Base-by-base conservation (phyloP, 2,329 filamentous ascomycete species). In the Trichoderma guizhouense region DNA sequence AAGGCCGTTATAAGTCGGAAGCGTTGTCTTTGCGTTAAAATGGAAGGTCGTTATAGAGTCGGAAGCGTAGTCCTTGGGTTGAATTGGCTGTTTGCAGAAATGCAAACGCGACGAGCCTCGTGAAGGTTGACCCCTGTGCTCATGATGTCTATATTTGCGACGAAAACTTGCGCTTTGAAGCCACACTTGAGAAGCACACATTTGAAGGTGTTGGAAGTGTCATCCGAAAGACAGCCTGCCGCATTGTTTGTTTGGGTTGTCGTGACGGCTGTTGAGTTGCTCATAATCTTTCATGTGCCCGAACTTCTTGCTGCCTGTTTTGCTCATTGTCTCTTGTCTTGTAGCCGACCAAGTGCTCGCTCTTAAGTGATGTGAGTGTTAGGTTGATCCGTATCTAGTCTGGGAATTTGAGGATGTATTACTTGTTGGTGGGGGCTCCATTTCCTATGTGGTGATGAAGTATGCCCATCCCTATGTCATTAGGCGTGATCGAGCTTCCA, bases 51-150 rank as follows among this genome's bases (percentile, higher is more conserved):
- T 1, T 4, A 43, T 8, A 18, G 36, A 43, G 15, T 43, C 39
- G 39, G 15, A 18, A 43, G 39, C 3, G 7, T 9, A n/a, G 39
- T 43, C 18, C 7, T 32, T 34, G 32, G 32, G 14, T 7, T 15
- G 14, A 15, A 39, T 18, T 39, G 14, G 14, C 1, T n/a, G 39
- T n/a, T 43, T 43, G 18, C 39, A 18, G 7, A 3, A 43, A 18
- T 5, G 7, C 3, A 1, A 7, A 18, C 7, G 7, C 7, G 15
- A 3, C 1, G 2, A n/a, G 7, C 36, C 7, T n/a, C 1, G 39
- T 43, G 39, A 4, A 43, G 15, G 1, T 43, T 43, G 1, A n/a
- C 39, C 0, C 39, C 18, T 0, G 39, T 43, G 1, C 0, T 18
- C 18, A 43, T 43, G 39, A 43, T 43, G 15, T 43, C 18, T 1